These are phyloP conservation scores for Thalassiosira sp. DNA, from an alignment of 352 stramenopile genomes.

Conservation along the genomic window DNA sequence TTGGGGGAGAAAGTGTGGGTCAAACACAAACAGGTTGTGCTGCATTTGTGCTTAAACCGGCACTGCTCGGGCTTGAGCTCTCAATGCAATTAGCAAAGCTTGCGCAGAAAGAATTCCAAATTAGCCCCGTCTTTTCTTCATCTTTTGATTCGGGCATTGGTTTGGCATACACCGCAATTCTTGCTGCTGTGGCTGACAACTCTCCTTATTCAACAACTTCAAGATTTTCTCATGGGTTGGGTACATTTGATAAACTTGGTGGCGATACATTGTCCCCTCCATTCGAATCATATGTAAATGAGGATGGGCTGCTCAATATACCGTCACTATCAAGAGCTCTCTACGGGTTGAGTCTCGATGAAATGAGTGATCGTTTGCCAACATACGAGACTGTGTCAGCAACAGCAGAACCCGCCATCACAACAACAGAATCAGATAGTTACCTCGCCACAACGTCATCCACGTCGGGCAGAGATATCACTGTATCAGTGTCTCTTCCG, in stretches of 20 bases:
- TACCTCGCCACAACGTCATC: constrained; percentile 50
- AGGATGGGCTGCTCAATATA: constrained; percentile 72
- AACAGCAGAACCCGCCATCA: constrained; percentile 15
- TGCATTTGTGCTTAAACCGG: constrained; percentile 80
- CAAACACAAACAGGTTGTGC: constrained; percentile 53
- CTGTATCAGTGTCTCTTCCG: constrained; percentile 64
- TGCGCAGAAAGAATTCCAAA: constrained; percentile 63
- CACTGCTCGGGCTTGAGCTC: constrained; percentile 75
- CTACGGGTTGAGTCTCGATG: constrained; percentile 75
- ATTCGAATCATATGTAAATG: constrained; percentile 80
- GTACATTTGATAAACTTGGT: constrained; percentile 69
- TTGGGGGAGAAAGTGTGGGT: constrained; percentile 25
- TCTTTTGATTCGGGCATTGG: constrained; percentile 82
- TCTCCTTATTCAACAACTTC: constrained; percentile 30
- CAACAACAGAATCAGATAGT: constrained; percentile 38
- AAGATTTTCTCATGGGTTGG: constrained; percentile 72
- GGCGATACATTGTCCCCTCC: constrained; percentile 73
- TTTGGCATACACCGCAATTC: constrained; percentile 69
- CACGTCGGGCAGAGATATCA: constrained; percentile 65
- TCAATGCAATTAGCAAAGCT: constrained; percentile 68
- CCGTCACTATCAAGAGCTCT: constrained; percentile 69
- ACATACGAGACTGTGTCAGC: constrained; percentile 23
- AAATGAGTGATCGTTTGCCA: constrained; percentile 61
- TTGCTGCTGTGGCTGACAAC: constrained; percentile 64
- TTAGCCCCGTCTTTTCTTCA: constrained; percentile 75